Base-by-base conservation (phyloP, 306 rosid species). In the Acacia melanoxylon region DNA sequence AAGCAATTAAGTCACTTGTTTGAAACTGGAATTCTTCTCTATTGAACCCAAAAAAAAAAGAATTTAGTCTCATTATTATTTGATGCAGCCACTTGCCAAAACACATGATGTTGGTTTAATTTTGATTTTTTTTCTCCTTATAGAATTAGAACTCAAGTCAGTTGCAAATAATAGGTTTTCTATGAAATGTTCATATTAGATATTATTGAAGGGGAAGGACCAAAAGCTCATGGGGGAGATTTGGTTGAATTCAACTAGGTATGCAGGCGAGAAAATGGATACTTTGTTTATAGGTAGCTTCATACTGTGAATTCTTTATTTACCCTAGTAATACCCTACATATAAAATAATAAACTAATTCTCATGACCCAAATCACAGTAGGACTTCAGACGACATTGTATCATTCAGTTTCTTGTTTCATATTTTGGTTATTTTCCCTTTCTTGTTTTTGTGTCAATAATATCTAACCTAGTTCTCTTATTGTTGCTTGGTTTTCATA, bases 231-330 rank as follows among this genome's bases (percentile, higher is more conserved):
- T 3, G 78, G 72, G 37, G 97, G 97, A 77, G 97, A 93, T 81
- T 48, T 85, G 74, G 97, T 91, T 42, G 89, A 95, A 85, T 84
- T 95, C 83, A 93, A 93, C 77, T 95, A 87, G 76, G 98, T 95
- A 45, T 95, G 99, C 89, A 74, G 99, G 74, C 94, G 98, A 24
- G 82, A 95, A 61, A 95, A 95, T 83, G 98, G 99, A 72, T 95
- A 95, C 77, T 95, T 95, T 87, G 99, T 95, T 85, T 88, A 91
- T 84, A 93, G 98, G 99, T 95, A 77, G 81, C 74, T 52, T 58
- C 51, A 13, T 73, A 17, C 35, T 12, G 17, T 77, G 70, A 19
- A 44, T 2, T 16, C 77, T 69, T 63, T 44, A 61, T 52, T 74
- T 29, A 25, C 6, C 3, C 6, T 20, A 37, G n/a, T 85, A n/a